Evolutionary conservation across 129 eudicot genomes (phyloP).

Genomic region (Pittosporum tobira): DNA sequence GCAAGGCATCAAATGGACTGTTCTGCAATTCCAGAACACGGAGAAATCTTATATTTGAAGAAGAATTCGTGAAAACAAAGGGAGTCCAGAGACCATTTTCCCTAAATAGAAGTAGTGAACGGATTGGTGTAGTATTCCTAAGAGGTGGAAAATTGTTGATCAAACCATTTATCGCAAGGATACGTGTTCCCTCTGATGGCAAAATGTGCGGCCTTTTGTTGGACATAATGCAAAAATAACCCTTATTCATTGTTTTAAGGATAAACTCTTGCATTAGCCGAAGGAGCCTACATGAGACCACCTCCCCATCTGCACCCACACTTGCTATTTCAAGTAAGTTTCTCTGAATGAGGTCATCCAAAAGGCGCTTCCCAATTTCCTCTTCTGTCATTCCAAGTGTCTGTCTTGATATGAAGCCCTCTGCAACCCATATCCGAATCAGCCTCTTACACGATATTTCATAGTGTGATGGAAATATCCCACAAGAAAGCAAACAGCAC

Average conservation of each 20-base stretch:
- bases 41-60: constrained; percentile 7
- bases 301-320: constrained; percentile 12
- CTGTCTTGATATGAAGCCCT: constrained; percentile 12
- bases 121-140: constrained; percentile 1
- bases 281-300: constrained; percentile 14
- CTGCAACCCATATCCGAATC: constrained; percentile 19
- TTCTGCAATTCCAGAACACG: constrained; percentile 17
- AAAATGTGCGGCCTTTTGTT: background rate
- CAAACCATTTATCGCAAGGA: constrained; percentile 12
- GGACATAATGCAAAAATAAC: constrained; percentile 1
- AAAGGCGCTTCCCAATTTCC: constrained; percentile 9
- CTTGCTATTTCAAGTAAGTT: constrained; percentile 10
- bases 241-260: constrained; percentile 13
- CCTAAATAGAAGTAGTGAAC: constrained; percentile 12
- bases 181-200: constrained; percentile 14
- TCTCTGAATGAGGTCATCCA: constrained; percentile 11
- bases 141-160: constrained; percentile 3
- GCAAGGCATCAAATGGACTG: constrained; percentile 13
- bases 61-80: constrained; percentile 7
- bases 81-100: constrained; percentile 2
- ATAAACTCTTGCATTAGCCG: constrained; percentile 8
- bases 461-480: constrained; percentile 7
- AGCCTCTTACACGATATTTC: constrained; percentile 13
- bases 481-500: constrained; percentile 13
- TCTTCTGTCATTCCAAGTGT: constrained; percentile 14